These are phyloP conservation scores for Paracorniculantispora psalliotae DNA, from an alignment of 2,329 filamentous ascomycete species.

Conservation along the genomic window DNA sequence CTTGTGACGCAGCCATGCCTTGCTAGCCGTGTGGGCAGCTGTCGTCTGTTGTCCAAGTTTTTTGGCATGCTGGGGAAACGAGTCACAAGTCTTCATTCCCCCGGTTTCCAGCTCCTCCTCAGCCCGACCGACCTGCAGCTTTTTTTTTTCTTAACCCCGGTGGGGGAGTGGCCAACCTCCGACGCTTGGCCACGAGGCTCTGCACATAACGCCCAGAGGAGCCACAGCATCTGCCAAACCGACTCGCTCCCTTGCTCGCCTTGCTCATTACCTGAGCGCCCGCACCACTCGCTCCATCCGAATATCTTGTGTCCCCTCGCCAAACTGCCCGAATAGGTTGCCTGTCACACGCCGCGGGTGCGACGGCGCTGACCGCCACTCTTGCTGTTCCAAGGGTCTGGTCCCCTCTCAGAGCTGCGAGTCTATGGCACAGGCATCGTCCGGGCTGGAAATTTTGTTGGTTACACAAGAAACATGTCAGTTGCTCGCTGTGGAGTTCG, in stretches of 20 bases:
- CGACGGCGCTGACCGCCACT: constrained; percentile 14
- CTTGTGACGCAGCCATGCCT: not conserved
- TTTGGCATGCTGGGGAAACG: not conserved
- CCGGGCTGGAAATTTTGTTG: not conserved
- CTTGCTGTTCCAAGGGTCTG: not conserved
- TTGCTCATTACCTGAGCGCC: not conserved
- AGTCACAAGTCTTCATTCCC: not conserved
- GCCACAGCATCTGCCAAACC: not conserved
- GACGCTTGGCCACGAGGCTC: constrained; percentile 1
- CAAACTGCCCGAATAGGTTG: constrained; percentile 6
- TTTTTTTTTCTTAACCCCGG: not conserved
- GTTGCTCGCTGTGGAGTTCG: not conserved
- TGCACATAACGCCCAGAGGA: not conserved
- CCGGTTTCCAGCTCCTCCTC: not conserved
- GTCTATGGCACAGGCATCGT: not conserved
- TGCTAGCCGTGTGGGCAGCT: not conserved
- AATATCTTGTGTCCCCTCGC: not conserved
- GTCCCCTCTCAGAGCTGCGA: not conserved
- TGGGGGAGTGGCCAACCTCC: not conserved
- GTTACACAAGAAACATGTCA: constrained; percentile 1
- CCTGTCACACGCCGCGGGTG: constrained; percentile 3
- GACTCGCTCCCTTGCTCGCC: not conserved
- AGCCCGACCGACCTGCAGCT: not conserved
- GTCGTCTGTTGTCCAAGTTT: no score
- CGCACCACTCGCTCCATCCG: not conserved